A percentile compares a stretch with the other conserved stretches of the same genome.
Conservation (phyloP, 768 basidiomycete species). For the Tremella mesenterica region DNA sequence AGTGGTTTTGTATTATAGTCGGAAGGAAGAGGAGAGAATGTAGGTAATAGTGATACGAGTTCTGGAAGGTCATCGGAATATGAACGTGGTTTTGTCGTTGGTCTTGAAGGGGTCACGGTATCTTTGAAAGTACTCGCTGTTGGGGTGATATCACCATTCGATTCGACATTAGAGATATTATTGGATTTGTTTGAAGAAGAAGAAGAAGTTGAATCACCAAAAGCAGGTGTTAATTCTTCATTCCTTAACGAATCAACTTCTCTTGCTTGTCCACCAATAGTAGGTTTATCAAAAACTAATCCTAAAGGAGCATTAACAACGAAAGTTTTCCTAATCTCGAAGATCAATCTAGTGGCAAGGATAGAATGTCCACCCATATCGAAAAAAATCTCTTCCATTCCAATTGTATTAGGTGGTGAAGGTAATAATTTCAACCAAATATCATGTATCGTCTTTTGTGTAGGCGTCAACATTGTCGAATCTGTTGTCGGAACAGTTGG, state of each 20-base stretch:
- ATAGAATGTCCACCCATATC: conserved; percentile 98
- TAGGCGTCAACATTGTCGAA: conserved; percentile 53
- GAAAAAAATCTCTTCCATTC: conserved; percentile 90
- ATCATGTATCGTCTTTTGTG: conserved; percentile 68
- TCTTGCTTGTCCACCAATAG: conserved; percentile 63
- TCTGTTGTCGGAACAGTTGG: conserved; percentile 46
- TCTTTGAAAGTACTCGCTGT: too few relatives aligned
- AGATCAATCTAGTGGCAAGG: conserved; percentile 90
- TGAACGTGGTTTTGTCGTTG: conserved; percentile 47
- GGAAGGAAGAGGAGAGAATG: conserved; percentile 57
- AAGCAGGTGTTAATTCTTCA: conserved; percentile 67
- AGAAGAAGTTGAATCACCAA: conserved; percentile 14
- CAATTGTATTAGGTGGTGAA: conserved; percentile 64
- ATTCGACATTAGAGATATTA: too few relatives aligned
- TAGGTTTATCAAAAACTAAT: conserved; percentile 83
- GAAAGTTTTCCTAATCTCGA: conserved; percentile 88
- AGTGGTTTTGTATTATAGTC: conserved; percentile 53
- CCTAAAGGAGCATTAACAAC: conserved; percentile 84
- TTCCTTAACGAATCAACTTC: conserved; percentile 68
- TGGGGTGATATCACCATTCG: too few relatives aligned
- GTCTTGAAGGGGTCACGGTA: too few relatives aligned
- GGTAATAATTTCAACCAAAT: conserved; percentile 80
- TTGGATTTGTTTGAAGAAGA: conserved; percentile 19
- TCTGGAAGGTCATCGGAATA: conserved; percentile 71
- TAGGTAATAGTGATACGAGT: conserved; percentile 55